Evolutionary conservation across 768 basidiomycete genomes (phyloP), one percentile per base, ranked within the genome.

Genomic region (Kwoniella sp.): DNA sequence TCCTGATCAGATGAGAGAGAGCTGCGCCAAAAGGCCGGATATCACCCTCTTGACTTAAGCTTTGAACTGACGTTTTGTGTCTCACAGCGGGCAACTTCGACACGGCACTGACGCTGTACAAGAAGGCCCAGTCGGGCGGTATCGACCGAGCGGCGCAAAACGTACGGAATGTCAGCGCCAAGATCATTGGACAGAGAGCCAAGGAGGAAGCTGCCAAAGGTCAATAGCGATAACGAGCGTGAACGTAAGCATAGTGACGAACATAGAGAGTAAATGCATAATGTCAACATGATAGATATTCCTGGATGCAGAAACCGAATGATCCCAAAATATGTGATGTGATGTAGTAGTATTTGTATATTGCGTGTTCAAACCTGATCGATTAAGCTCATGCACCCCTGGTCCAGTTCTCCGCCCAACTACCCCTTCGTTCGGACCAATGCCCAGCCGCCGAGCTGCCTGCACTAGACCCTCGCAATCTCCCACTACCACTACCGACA

Each of bases 81-180:
- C 15, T 45, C 7, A 5, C 56, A 79, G 78, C 77, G 23, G 72
- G 71, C n/a, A 78, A 81, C 59, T 62, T 81, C 41, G 80, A 81
- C 41, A 72, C 79, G 4, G 76, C 82, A 0, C 59, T 82, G 61
- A 73, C 73, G 23, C 65, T 81, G 53, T 82, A 79, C 63, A 65
- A 81, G 58, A 71, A 77, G 22, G 79, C 82, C 0, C 63, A 72
- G 11, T 73, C 76, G 29, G 72, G 79, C 1, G 82, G 82, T 25
- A 76, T 82, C 48, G 73, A 78, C 12, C 65, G 81, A 15, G 82
- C 82, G 0, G 69, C 68, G 23, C 75, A 79, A 64, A 82, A 82
- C 61, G 69, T 82, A 8, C 56, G 77, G 48, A 82, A 77, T 58
- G 79, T 82, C 55, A 68, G 79, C 66, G 68, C 69, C 0, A 77